Conservation (phyloP, 257 asterid species). For the Ballota nigra region DNA sequence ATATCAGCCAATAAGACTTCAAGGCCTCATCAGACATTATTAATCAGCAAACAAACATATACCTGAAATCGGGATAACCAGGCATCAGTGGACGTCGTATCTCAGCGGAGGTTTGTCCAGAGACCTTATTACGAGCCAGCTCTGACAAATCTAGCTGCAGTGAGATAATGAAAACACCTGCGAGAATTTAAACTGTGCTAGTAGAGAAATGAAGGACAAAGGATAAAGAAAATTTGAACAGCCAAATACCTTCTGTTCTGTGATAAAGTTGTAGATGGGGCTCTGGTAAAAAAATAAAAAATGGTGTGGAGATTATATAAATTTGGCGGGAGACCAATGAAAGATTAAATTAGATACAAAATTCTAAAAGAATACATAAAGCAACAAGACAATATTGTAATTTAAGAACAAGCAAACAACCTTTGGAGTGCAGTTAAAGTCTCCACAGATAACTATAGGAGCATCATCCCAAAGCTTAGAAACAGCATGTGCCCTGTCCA, state of each 20-base stretch:
- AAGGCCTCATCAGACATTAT: slow-evolving; percentile 16
- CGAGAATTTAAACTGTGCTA: slow-evolving; percentile 12
- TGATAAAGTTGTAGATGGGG: slow-evolving; percentile 80
- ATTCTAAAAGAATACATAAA: slow-evolving; percentile 16
- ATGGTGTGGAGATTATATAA: slow-evolving; percentile 15
- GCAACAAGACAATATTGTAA: slow-evolving; percentile 13
- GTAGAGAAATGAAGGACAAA: slow-evolving; percentile 15
- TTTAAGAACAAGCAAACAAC: slow-evolving; percentile 35
- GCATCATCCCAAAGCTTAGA: slow-evolving; percentile 93
- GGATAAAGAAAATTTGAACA: slow-evolving; percentile 10
- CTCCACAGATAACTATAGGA: slow-evolving; percentile 87
- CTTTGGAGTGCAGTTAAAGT: slow-evolving; percentile 94
- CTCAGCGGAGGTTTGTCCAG: slow-evolving; percentile 78
- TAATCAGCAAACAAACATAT: slow-evolving; percentile 18
- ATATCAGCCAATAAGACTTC: slow-evolving; percentile 14
- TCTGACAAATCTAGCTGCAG: slow-evolving; percentile 79
- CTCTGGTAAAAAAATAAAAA: slow-evolving; percentile 52
- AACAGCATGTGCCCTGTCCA: slow-evolving; percentile 68
- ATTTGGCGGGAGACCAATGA: slow-evolving; percentile 19
- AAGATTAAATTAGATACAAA: slow-evolving; percentile 15
- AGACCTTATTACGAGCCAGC: slow-evolving; percentile 68
- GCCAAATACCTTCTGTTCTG: slow-evolving; percentile 60
- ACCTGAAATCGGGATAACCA: slow-evolving; percentile 50
- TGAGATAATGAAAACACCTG: slow-evolving; percentile 22
- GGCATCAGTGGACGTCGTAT: slow-evolving; percentile 37